Base-by-base conservation (phyloP, 371 early-diverging fungal species). In the Mucor ambiguus region DNA sequence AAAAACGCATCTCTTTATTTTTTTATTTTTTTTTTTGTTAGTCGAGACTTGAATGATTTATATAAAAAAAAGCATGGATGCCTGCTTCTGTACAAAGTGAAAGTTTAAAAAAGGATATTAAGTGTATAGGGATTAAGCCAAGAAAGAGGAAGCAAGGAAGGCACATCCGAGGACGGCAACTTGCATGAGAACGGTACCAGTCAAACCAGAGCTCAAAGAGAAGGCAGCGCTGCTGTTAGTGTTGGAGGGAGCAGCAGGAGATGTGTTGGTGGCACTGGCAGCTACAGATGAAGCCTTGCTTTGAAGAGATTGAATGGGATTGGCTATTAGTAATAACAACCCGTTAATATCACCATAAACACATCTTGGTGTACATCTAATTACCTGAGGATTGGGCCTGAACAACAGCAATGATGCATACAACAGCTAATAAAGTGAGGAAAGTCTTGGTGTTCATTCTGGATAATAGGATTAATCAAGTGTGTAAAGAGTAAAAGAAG, bases 401-500 rank as follows among this genome's bases (percentile, higher is more conserved):
- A 20, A 61, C 73, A 4, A 69, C 16, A 24, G 66, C 69, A 56
- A 67, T 44, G 14, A 73, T 24, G 35, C 73, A 73, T 26, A 59
- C 44, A 61, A 67, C 20, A 58, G 70, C 70, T 26, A 73, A 20
- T 8, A 64, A 9, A 46, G 57, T 24, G 38, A 69, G 61, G 38
- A 64, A 67, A 24, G 54, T 61, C 44, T 69, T 73, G 33, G 64
- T 43, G 62, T 73, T 73, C 73, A 73, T 73, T 66, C 59, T 67
- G 37, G 18, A 35, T 24, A 30, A 20, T 0, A 35, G 9, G n/a
- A 18, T 18, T 54, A 38, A 26, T 20, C 3, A n/a, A 41, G 7
- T n/a, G 10, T 22, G 11, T 49, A 37, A 30, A 49, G 24, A 35
- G 43, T 20, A 33, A n/a, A 44, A 62, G 54, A 16, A 37, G 8